Base-by-base conservation (phyloP, 2,329 filamentous ascomycete species). In the Biscogniauxia marginata region DNA sequence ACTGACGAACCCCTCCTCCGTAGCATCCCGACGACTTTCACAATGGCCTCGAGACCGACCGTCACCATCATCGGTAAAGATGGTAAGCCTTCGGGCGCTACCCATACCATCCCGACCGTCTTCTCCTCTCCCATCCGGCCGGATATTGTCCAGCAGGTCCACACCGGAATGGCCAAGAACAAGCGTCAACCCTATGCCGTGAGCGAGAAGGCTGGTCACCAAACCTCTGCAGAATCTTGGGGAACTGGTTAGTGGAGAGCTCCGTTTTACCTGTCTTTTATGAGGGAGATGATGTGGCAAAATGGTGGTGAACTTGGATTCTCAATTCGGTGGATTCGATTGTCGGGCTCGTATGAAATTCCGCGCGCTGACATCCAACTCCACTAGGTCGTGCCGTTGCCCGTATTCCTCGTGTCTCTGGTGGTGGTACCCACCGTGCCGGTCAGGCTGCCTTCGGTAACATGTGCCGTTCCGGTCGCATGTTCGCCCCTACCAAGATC, bases 381-480 rank as follows among this genome's bases (percentile, higher is more conserved):
- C 21, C 8, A 54, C 63, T 69, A 96, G 92, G 93, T 84, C 95
- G 95, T 82, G 95, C 95, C 80, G 95, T 99, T 76, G 96, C 95
- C 79, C 95, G 95, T 98, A 99, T 99, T 75, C 95, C 96, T 75
- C 95, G 95, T 97, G 95, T 99, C 79, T 98, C 95, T 77, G 95
- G 95, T 87, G 93, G 95, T 84, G 95, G 95, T 91, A 99, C 95
- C 79, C 95, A 99, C 89, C 93, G 95, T 86, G 95, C 95, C 76
- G 95, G 95, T 85, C 95, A 99, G 86, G 95, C 95, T 80, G 95
- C 95, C 72, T 99, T 98, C 81, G 95, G 95, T 91, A 99, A 99
- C 90, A 92, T 93, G 92, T 99, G 95, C 85, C 93, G 95, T 79
- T 96, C 93, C 77, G 95, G 96, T 85, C 95, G 95, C 84, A 99